Base-by-base conservation (phyloP, 2,329 filamentous ascomycete genomes). In the Moelleriella libera region DNA sequence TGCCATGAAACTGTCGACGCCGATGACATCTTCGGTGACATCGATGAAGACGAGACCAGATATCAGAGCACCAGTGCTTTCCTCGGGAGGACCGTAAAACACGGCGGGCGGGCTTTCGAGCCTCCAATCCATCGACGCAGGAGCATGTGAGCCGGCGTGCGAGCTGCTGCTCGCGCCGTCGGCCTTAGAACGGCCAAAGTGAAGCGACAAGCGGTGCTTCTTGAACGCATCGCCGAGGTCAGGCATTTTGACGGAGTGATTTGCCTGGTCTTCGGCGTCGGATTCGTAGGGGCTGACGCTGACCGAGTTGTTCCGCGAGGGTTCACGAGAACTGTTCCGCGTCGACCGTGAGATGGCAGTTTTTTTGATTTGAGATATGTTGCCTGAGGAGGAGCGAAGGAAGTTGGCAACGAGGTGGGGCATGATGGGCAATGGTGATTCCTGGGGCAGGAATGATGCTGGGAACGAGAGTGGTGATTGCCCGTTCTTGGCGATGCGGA, bases 41-140 rank as follows among this genome's bases (percentile, higher is more conserved):
- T 79, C 71, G 47, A 97, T 66, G 56, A 82, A 79, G 55, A 97
- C 70, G 61, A 88, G 85, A 31, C 88, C 88, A 1, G 88, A 94
- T 45, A 96, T 77, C 50, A 96, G 70, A 6, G 88, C 88, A 48
- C 90, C 90, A 3, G 83, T 84, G 56, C 88, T 95, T 54, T 77
- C 75, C 51, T 81, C 75, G 1, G 85, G 73, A 29, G 75, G 71
- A 52, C 88, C 88, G 58, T 92, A 86, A 66, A 95, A 83, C 43
- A 96, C 78, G 14, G 90, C 74, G 3, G 89, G 89, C 1, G 88
- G 88, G 10, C 86, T 94, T 69, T 96, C 89, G 52, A 96, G 83
- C 55, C 68, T 71, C 70, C 73, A 78, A 50, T 70, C 64, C 14
- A 80, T 58, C 1, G 65, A 56, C 8, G 70, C 68, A 49, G 67